phyloP scores from a whole-genome alignment of 371 early-diverging fungal genomes.

The Actinomortierella ambigua region DNA sequence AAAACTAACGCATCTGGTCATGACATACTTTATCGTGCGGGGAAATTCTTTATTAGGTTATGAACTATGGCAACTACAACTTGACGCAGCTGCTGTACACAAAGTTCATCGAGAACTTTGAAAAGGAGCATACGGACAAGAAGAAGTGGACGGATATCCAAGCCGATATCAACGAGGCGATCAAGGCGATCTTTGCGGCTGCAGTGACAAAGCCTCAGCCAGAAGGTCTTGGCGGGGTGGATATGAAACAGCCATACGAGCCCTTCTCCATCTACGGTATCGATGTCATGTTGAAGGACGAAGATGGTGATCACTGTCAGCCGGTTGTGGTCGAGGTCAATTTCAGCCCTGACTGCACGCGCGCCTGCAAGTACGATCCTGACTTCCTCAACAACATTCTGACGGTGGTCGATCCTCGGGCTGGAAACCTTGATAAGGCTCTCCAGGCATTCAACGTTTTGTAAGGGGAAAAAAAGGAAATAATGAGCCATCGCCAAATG shows the following conservation, averaged over 20 bases:
- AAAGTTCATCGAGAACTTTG: constrained; percentile 62
- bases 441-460: constrained; percentile 53
- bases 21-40: too few species aligned
- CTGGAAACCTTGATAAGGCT: constrained; percentile 52
- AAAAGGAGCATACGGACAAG: constrained; percentile 52
- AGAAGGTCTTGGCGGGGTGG: constrained; percentile 47
- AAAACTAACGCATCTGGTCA: too few species aligned
- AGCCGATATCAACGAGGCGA: constrained; percentile 54
- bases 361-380: constrained; percentile 63
- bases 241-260: constrained; percentile 40
- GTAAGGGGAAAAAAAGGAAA: constrained; percentile 20
- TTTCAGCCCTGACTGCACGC: constrained; percentile 61
- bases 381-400: constrained; percentile 62
- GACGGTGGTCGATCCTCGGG: constrained; percentile 52
- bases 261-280: constrained; percentile 61
- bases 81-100: constrained; percentile 62
- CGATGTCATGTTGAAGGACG: constrained; percentile 60
- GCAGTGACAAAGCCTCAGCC: constrained; percentile 55
- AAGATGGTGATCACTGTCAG: constrained; percentile 36
- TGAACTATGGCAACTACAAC: constrained; percentile 61
- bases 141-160: constrained; percentile 56
- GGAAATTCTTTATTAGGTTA: constrained; percentile 43
- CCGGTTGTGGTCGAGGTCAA: constrained; percentile 61
- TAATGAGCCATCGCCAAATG: background rate
- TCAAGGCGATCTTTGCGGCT: constrained; percentile 56